These are phyloP conservation scores for Guyanaporus albipodus DNA, from an alignment of 768 basidiomycete genomes.

Conservation along the genomic window DNA sequence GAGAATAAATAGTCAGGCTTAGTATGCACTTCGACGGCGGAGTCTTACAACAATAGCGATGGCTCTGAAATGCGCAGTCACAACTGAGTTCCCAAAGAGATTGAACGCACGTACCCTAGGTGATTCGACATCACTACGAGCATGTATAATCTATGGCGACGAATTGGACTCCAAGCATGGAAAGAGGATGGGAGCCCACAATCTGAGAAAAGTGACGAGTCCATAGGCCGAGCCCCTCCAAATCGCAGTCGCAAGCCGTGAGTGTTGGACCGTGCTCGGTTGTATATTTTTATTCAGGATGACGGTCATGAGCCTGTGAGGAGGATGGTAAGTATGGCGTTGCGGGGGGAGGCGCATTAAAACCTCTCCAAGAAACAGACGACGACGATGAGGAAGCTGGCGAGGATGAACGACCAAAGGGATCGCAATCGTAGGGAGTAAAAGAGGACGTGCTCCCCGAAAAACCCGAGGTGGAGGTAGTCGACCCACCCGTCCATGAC, in stretches of 20 bases:
- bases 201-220: slow-evolving; percentile 51
- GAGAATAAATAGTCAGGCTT: not conserved
- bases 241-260: slow-evolving; percentile 42
- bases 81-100: not conserved
- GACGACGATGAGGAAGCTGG: slow-evolving; percentile 38
- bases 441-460: slow-evolving; percentile 47
- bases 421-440: slow-evolving; percentile 43
- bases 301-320: slow-evolving; percentile 46
- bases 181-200: slow-evolving; percentile 42
- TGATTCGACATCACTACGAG: slow-evolving; percentile 70
- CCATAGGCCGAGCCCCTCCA: slow-evolving; percentile 58
- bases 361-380: slow-evolving; percentile 62
- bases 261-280: slow-evolving; percentile 39
- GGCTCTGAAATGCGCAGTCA: slow-evolving; percentile 17
- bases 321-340: slow-evolving; percentile 2
- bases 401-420: slow-evolving; percentile 44
- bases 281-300: slow-evolving; percentile 46
- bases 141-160: slow-evolving; percentile 56
- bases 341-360: slow-evolving; percentile 7
- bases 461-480: slow-evolving; percentile 39
- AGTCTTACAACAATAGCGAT: slow-evolving; percentile 24
- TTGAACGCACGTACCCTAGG: slow-evolving; percentile 47
- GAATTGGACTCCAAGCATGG: slow-evolving; percentile 1
- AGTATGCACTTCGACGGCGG: not conserved
- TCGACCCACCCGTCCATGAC: slow-evolving; percentile 48